A percentile compares a stretch with the other conserved stretches of the same genome.
phyloP scores from a whole-genome alignment of 192 early-diverging fungal genomes.

The Mortierella antarctica region DNA sequence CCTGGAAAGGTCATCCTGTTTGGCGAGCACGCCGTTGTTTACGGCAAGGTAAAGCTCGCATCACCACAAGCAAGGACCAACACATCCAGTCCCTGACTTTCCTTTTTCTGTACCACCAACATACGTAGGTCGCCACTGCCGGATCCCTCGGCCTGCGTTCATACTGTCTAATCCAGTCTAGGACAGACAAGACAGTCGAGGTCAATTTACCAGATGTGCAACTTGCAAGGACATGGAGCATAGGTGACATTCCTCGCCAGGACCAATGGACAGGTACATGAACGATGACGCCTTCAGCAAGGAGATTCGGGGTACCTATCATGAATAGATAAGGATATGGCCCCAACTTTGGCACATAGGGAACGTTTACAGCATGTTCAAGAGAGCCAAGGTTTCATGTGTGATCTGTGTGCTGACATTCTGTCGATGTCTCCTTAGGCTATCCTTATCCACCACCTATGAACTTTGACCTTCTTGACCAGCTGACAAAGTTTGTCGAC shows the following conservation, averaged over 20 bases:
- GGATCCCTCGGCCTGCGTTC: conserved; percentile 83
- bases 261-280: conserved; percentile 43
- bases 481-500: conserved; percentile 45
- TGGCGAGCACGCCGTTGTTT: conserved; percentile 98
- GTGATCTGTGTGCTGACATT: neutral
- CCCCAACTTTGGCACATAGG: too few species aligned
- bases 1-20: conserved; percentile 99
- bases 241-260: conserved; percentile 42
- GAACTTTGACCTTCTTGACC: conserved; percentile 36
- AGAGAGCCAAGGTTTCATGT: too few species aligned
- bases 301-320: neutral
- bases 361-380: too few species aligned
- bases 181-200: conserved; percentile 56
- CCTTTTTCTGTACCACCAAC: neutral
- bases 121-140: conserved; percentile 78
- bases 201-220: conserved; percentile 74
- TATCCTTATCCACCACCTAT: conserved; percentile 53
- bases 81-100: neutral
- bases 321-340: neutral
- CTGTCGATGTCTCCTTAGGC: conserved; percentile 8
- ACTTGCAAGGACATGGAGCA: conserved; percentile 55
- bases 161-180: conserved; percentile 70
- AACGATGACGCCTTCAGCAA: neutral
- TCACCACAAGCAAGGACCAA: neutral
- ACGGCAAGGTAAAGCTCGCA: conserved; percentile 72